A percentile compares a stretch with the other conserved stretches of the same genome.
These are phyloP conservation scores for Delitschia confertaspora DNA, from an alignment of 495 filamentous ascomycete genomes.

Conservation along the genomic window DNA sequence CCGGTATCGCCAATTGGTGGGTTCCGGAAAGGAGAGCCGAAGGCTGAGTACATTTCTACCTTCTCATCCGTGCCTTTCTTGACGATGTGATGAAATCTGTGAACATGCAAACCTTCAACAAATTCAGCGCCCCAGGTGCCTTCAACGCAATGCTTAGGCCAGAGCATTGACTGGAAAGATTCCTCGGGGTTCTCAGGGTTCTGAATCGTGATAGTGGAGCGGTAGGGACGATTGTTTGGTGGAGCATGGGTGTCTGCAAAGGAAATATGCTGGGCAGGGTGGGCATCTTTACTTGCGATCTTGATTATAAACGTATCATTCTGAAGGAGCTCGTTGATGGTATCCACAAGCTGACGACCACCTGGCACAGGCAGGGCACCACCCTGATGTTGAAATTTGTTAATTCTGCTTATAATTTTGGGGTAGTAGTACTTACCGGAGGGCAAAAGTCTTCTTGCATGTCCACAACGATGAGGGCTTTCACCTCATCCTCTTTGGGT, in stretches of 20 bases:
- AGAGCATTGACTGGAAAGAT: constrained; percentile 60
- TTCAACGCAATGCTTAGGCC: constrained; percentile 86
- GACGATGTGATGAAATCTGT: constrained; percentile 53
- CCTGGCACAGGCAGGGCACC: constrained; percentile 70
- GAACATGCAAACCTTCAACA: constrained; percentile 59
- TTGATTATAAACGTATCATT: constrained; percentile 64
- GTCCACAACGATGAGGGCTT: constrained; percentile 70
- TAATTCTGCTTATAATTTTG: constrained; percentile 6
- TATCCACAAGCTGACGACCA: constrained; percentile 58
- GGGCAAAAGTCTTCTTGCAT: constrained; percentile 96
- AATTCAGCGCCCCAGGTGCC: constrained; percentile 63
- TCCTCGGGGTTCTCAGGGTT: constrained; percentile 56
- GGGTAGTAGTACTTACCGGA: constrained; percentile 49
- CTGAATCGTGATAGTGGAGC: constrained; percentile 49
- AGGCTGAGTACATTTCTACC: constrained; percentile 89
- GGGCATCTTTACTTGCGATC: constrained; percentile 83
- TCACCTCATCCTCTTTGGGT: too few relatives aligned
- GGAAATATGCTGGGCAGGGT: constrained; percentile 77
- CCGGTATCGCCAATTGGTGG: constrained; percentile 42
- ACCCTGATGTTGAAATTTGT: constrained; percentile 41
- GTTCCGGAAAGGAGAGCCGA: constrained; percentile 64
- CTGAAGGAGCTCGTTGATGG: constrained; percentile 66
- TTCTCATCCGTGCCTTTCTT: constrained; percentile 65
- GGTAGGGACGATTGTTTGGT: constrained; percentile 58
- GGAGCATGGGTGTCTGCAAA: constrained; percentile 72